These are phyloP conservation scores for Immersiporthe knoxdaviesiana DNA, from an alignment of 2,329 filamentous ascomycete genomes.

Conservation along the genomic window DNA sequence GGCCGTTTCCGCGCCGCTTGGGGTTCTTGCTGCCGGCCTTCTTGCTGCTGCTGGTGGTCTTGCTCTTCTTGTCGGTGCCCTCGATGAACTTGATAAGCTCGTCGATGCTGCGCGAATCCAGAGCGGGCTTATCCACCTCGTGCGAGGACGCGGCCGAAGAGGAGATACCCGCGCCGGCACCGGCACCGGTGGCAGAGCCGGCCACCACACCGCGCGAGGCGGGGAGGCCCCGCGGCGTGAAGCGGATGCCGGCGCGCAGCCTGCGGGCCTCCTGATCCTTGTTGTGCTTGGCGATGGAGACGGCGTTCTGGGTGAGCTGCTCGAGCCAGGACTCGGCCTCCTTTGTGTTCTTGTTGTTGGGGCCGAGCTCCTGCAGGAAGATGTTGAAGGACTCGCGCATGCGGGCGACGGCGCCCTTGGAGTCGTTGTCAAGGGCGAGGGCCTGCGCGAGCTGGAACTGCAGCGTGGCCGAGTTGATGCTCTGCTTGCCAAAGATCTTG, in stretches of 20 bases:
- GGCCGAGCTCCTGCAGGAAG: conserved; percentile 83
- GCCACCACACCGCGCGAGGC: conserved; percentile 44
- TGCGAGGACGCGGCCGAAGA: conserved; percentile 32
- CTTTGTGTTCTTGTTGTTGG: conserved; percentile 95
- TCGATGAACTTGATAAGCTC: conserved; percentile 95
- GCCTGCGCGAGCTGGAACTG: conserved; percentile 97
- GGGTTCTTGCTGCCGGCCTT: conserved; percentile 54
- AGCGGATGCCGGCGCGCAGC: conserved; percentile 69
- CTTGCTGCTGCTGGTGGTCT: conserved; percentile 37
- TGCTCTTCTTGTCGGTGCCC: conserved; percentile 62
- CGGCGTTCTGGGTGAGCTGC: conserved; percentile 93
- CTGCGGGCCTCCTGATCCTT: conserved; percentile 81
- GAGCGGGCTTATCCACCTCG: conserved; percentile 38
- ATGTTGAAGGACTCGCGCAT: conserved; percentile 98
- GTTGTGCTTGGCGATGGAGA: conserved; percentile 89
- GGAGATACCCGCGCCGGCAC: conserved; percentile 34
- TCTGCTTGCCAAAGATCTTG: conserved; percentile 83
- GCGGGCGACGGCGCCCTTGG: conserved; percentile 84
- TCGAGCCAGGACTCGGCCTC: conserved; percentile 97
- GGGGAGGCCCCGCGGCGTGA: conserved; percentile 66
- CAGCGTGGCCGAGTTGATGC: conserved; percentile 90
- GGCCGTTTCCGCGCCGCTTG: conserved; percentile 48
- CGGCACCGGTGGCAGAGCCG: conserved; percentile 42
- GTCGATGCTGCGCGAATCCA: conserved; percentile 85
- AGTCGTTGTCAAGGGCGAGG: conserved; percentile 91